Evolutionary conservation across 139 green algal species (phyloP), one percentile per base, ranked within the genome.

Genomic region (Zygnema circumcarinatum): DNA sequence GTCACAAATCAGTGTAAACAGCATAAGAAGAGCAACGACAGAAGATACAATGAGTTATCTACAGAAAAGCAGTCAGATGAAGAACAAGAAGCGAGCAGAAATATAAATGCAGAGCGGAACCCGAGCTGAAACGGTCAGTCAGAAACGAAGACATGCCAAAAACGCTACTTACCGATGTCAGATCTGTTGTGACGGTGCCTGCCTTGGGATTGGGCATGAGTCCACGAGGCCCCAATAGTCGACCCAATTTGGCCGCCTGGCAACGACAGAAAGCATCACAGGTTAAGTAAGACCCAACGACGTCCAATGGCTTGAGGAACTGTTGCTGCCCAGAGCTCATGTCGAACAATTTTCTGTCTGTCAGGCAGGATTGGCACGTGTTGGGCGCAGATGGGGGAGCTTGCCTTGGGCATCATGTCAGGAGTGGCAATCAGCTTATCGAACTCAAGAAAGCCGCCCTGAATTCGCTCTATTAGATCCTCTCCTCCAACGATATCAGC

Each of bases 131-230:
- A n/a, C n/a, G n/a, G n/a, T n/a, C n/a, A n/a, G n/a, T n/a, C n/a
- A n/a, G n/a, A n/a, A n/a, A n/a, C n/a, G n/a, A n/a, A n/a, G n/a
- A n/a, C n/a, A n/a, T n/a, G n/a, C n/a, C n/a, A n/a, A n/a, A n/a
- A n/a, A n/a, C n/a, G n/a, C n/a, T n/a, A 31, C 94, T 92, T 87
- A 98, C 95, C 92, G 83, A 89, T 11, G 94, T 93, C 1, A 99
- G 92, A 89, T 99, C 95, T n/a, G 94, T 95, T n/a, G 96, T 98
- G 39, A 99, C 97, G n/a, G 97, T 99, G 85, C 97, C 97, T 25
- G 97, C 96, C 95, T 99, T 99, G 88, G 97, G 97, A 93, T 99
- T 99, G 85, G 97, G 97, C 97, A 99, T 99, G 74, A 99, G 93
- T 7, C 97, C 97, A 67, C 94, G 93, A 41, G 97, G 97, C 38